Evolutionary conservation across 768 basidiomycete species (phyloP), one percentile per base, ranked within the genome.

Genomic region (Mycena sanguinolenta): DNA sequence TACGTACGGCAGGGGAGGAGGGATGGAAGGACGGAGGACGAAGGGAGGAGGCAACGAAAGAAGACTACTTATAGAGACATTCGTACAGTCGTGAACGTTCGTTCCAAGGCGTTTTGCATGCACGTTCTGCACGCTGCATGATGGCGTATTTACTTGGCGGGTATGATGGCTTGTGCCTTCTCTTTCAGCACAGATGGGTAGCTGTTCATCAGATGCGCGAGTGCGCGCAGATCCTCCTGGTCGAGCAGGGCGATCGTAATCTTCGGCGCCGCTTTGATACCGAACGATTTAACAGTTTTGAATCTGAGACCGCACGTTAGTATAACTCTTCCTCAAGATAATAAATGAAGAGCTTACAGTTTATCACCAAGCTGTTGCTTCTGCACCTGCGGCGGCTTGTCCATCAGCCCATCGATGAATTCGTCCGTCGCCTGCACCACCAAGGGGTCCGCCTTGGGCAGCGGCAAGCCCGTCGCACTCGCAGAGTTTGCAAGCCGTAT

Each of bases 181-280:
- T 95, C 93, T 82, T 93, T 95, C 68, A 96, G 84, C 2, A 95
- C 87, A 10, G 88, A 81, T 14, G 94, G 92, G 79, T 94, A 96
- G 77, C 93, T 93, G 79, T 95, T 93, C 91, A 95, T 91, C 50
- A 97, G 86, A 78, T 95, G 94, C 8, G 94, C 92, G 55, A 97
- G 86, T 6, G 94, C 85, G 50, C 92, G 89, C 27, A 97, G 86
- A 76, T 97, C 95, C 68, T 96, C 96, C 74, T 91, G 86, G 75
- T 97, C 95, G 69, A 97, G 82, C 12, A 96, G 86, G 6, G 87
- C 83, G 74, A 98, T 94, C 1, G 95, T 96, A 71, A 95, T 82
- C 78, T 96, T 96, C 58, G 95, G 93, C 90, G 94, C 92, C 53
- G 87, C 86, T 77, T 94, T 96, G 76, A 98, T 86, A 28, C 95